Percentiles rank a stretch among this genome's conserved stretches.
These are phyloP conservation scores for Orbilia javanica DNA, from an alignment of 2,329 filamentous ascomycete species.

Conservation along the genomic window DNA sequence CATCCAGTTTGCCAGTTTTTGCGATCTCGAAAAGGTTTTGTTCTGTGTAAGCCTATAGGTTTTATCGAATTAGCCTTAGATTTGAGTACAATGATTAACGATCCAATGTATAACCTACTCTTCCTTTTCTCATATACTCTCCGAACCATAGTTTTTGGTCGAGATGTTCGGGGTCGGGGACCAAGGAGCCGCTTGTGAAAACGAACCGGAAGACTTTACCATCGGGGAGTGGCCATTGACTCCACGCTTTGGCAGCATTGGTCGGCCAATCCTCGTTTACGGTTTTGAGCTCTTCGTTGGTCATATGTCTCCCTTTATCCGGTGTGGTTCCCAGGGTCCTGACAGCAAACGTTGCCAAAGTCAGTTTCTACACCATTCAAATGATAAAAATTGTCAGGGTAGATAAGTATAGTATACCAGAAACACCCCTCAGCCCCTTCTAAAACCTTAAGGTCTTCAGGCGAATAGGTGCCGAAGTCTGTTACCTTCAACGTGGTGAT, in stretches of 20 bases:
- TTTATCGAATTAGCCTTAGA: neutral
- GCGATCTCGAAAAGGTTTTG: conserved; percentile 32
- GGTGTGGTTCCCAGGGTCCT: conserved; percentile 60
- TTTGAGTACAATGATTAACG: too few relatives aligned
- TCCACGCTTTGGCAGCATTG: conserved; percentile 63
- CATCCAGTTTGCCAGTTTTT: conserved; percentile 22
- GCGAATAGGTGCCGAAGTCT: conserved; percentile 71
- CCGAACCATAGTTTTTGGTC: conserved; percentile 41
- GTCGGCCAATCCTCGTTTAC: conserved; percentile 64
- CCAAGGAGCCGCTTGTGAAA: conserved; percentile 61
- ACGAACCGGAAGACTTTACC: conserved; percentile 66
- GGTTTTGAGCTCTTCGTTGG: conserved; percentile 60
- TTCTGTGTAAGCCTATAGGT: conserved; percentile 36
- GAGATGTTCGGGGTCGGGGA: conserved; percentile 5
- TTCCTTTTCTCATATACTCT: conserved; percentile 36
- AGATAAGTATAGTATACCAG: conserved; percentile 63
- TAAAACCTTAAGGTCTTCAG: conserved; percentile 66
- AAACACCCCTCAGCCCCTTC: conserved; percentile 67
- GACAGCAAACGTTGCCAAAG: too few relatives aligned
- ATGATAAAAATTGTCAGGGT: neutral
- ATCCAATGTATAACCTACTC: too few relatives aligned
- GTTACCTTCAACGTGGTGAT: conserved; percentile 68
- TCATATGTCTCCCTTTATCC: conserved; percentile 29
- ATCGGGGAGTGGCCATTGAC: conserved; percentile 57
- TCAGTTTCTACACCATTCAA: neutral